These are phyloP conservation scores for Hortiboletus flavorubellus DNA, from an alignment of 768 basidiomycete species.

Conservation along the genomic window DNA sequence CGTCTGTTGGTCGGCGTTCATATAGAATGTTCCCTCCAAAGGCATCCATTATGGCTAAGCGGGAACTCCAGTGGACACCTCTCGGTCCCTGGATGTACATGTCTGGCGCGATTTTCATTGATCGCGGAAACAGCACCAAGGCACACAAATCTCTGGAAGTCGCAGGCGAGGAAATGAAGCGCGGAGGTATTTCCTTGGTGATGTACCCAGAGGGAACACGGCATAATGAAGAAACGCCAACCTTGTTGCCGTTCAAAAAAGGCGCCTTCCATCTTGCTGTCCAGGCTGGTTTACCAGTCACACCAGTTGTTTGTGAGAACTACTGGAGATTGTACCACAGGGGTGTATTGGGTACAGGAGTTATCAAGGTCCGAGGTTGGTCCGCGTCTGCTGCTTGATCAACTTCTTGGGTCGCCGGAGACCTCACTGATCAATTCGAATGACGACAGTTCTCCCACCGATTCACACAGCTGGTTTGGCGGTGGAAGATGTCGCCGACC, in stretches of 20 bases:
- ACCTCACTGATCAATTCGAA: slow-evolving; percentile 1
- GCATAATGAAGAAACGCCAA: slow-evolving; percentile 58
- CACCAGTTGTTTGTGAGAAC: slow-evolving; percentile 91
- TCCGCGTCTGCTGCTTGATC: neutral
- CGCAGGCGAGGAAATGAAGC: slow-evolving; percentile 79
- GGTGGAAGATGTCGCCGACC: slow-evolving; percentile 61
- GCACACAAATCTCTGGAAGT: slow-evolving; percentile 74
- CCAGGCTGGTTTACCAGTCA: slow-evolving; percentile 84
- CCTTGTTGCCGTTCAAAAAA: slow-evolving; percentile 90
- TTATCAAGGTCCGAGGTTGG: slow-evolving; percentile 73
- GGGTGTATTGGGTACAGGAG: slow-evolving; percentile 71
- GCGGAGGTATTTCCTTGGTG: slow-evolving; percentile 71
- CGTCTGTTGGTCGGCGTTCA: slow-evolving; percentile 4
- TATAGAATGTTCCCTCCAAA: slow-evolving; percentile 75
- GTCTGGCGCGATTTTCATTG: slow-evolving; percentile 88
- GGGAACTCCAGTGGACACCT: slow-evolving; percentile 80
- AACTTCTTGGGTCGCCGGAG: neutral
- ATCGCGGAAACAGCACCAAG: slow-evolving; percentile 73
- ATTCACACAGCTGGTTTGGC: slow-evolving; percentile 73
- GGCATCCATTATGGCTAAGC: slow-evolving; percentile 90
- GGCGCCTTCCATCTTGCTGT: slow-evolving; percentile 97
- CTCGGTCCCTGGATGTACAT: slow-evolving; percentile 90
- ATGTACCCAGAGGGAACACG: slow-evolving; percentile 98
- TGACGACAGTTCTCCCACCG: slow-evolving; percentile 78
- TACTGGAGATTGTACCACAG: slow-evolving; percentile 85